Evolutionary conservation across 768 basidiomycete genomes (phyloP).

Genomic region (Calvatia gigantea): DNA sequence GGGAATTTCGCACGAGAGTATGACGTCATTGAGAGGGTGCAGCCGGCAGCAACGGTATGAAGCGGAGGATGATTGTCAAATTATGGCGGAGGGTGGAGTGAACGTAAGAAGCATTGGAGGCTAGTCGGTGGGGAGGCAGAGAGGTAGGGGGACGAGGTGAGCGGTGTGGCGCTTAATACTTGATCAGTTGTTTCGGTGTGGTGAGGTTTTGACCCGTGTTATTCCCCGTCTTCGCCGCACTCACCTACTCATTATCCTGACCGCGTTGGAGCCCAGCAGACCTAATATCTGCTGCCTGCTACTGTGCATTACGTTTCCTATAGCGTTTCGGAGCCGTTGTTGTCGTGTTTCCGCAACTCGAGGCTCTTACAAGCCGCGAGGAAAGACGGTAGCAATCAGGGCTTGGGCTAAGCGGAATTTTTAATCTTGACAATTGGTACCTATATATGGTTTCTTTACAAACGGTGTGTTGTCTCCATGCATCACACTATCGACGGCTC

Average conservation of each 20-base stretch:
- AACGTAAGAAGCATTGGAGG: neutral
- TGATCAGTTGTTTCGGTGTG: constrained; percentile 1
- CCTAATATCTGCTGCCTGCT: neutral
- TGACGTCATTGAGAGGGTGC: constrained; percentile 9
- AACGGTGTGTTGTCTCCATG: constrained; percentile 9
- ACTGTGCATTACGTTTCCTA: neutral
- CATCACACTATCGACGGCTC: constrained; percentile 9
- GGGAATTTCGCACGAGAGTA: neutral
- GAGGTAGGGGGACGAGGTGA: neutral
- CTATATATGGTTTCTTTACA: constrained; percentile 11
- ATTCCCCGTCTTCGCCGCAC: constrained; percentile 1
- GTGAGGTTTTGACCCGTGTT: constrained; percentile 9
- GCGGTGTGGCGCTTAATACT: neutral
- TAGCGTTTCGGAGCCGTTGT: neutral
- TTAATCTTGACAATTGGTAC: constrained; percentile 12
- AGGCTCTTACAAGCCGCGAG: neutral
- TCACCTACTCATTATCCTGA: neutral
- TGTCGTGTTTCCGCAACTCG: neutral
- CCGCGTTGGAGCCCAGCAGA: neutral
- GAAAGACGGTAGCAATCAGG: neutral
- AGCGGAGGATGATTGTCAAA: neutral
- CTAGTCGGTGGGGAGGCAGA: neutral
- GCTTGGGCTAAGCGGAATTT: constrained; percentile 14
- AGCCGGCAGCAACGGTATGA: neutral
- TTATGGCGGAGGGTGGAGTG: neutral